A percentile compares a stretch with the other conserved stretches of the same genome.
Conservation (phyloP, 176 grass and related monocot genomes). For the Juncus effusus region DNA sequence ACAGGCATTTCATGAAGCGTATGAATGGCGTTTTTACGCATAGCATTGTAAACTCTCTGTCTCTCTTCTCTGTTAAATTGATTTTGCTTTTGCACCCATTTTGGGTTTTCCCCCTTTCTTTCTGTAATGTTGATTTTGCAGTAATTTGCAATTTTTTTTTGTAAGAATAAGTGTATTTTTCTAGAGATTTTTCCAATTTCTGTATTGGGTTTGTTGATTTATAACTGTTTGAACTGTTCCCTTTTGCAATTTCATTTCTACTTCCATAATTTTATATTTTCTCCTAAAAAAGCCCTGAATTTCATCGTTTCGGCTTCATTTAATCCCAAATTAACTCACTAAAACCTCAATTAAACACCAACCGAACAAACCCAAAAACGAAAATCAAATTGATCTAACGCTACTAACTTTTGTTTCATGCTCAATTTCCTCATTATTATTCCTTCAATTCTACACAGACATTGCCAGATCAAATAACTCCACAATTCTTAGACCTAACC, state of each 20-base stretch:
- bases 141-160: not conserved
- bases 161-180: not conserved
- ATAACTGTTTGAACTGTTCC: not conserved
- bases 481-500: slow-evolving; percentile 30
- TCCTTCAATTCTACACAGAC: slow-evolving; percentile 27
- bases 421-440: not conserved
- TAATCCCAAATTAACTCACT: too few species aligned
- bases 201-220: slow-evolving; percentile 18
- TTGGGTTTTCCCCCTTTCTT: not conserved
- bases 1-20: slow-evolving; percentile 36
- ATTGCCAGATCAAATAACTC: slow-evolving; percentile 35
- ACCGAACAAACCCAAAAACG: not conserved
- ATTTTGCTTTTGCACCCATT: not conserved
- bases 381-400: not conserved
- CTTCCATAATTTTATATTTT: too few species aligned
- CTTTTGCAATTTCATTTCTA: too few species aligned
- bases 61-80: too few species aligned
- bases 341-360: not conserved
- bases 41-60: slow-evolving; percentile 28
- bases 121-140: not conserved
- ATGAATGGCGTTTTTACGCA: slow-evolving; percentile 27
- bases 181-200: slow-evolving; percentile 4
- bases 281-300: not conserved
- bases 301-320: too few species aligned
- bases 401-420: not conserved